Base-by-base conservation (phyloP, 345 rosid genomes). In the Syzygium oleosum region DNA sequence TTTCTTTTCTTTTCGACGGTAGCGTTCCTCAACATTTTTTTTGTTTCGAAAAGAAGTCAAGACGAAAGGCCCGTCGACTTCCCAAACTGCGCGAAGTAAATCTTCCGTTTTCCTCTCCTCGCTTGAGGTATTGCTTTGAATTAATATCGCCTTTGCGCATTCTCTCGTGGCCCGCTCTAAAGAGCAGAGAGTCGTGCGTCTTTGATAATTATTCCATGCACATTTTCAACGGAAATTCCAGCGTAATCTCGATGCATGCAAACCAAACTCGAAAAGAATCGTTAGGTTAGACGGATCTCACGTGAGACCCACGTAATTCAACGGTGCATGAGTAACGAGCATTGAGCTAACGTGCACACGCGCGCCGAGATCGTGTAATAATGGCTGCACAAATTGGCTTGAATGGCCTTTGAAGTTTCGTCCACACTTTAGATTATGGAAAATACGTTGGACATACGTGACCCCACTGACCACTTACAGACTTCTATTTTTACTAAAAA, bases 371-470 rank as follows among this genome's bases (percentile, higher is more conserved):
- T n/a, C 14, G 2, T 12, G 17, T n/a, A n/a, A 29, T 7, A 65
- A 16, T 16, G 43, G 4, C 22, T 1, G 5, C 41, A 29, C 38
- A 1, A 7, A 55, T 55, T 55, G 59, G 25, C 27, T 55, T 4
- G 11, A 55, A 9, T 3, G 9, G 4, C 12, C 12, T 17, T 29
- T 17, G 7, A 31, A 15, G 41, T 65, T 4, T 31, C 41, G 7
- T 65, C 43, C 78, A 29, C 22, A 3, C 22, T 65, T 31, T 31
- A 65, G 21, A 65, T 31, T 7, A 31, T 2, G 22, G 38, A 31
- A 65, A 31, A 65, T 65, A 31, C 2, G 10, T 0, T 0, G 12
- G 31, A 31, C 22, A 0, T 2, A 2, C 23, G 17, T 31, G 23
- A 68, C 21, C 17, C 6, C 27, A 23, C 11, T 1, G 16, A 29